Base-by-base conservation (phyloP, 2,329 filamentous ascomycete species). In the Colletotrichum sp. region DNA sequence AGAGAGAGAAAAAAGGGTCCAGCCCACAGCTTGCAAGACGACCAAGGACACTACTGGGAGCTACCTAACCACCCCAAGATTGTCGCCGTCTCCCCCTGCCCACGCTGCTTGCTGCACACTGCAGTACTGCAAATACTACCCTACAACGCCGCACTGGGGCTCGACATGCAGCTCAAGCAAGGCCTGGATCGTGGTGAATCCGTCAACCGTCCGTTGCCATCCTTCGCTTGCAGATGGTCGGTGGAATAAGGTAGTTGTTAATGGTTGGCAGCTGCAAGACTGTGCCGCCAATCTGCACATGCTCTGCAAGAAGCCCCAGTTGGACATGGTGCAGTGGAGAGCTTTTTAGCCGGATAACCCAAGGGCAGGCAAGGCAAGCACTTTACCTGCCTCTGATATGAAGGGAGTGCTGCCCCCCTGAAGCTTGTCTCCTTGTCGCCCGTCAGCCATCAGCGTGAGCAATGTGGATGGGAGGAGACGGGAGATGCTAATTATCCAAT, bases 131-230 rank as follows among this genome's bases (percentile, higher is more conserved):
- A n/a, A 49, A 49, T 49, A 3, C 6, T 49, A 49, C 44, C 44
- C 4, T 34, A 29, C 11, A 32, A n/a, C 59, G 59, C 30, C 30
- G 59, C 59, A 62, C 29, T 39, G 61, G n/a, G 39, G 61, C 32
- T 39, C 22, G 11, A 49, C 19, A 49, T 22, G 44, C 44, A 49
- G 44, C 44, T 49, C 44, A 49, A 49, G 44, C 32, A 70, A 44
- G 71, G 66, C 32, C 71, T 73, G 71, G 71, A 69, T 70, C 66
- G 57, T 63, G 30, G 59, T 61, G 27, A 39, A 44, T 52, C 57
- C 32, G 30, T 34, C 29, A 32, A 52, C 39, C 25, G 30, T 34
- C 22, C 4, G 19, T 49, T 22, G 63, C 36, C 36, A 29, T 15
- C 44, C 44, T 49, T 49, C 44, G 44, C 44, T 22, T 71, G 44